phyloP scores from a whole-genome alignment of 192 early-diverging fungal genomes.

The Lunasporangiospora selenospora region DNA sequence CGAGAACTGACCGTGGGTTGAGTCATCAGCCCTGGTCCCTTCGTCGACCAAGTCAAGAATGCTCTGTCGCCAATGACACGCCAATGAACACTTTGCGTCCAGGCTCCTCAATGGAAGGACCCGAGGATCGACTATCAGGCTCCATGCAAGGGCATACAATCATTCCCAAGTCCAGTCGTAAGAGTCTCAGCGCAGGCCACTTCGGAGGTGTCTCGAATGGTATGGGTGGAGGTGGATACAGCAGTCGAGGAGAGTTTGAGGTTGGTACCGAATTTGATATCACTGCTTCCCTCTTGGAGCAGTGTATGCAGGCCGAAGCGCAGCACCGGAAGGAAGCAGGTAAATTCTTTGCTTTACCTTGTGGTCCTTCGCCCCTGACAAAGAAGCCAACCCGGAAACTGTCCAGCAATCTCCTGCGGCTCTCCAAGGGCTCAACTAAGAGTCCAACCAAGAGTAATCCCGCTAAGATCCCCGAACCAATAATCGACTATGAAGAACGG shows the following conservation, averaged over 20 bases:
- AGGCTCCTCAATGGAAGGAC: too few relatives aligned
- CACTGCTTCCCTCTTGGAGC: constrained; percentile 32
- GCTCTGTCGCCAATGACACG: too few relatives aligned
- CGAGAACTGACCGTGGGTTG: too few relatives aligned
- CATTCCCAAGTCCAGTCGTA: constrained; percentile 38
- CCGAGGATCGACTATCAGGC: too few relatives aligned
- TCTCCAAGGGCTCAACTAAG: too few relatives aligned
- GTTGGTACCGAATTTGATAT: constrained; percentile 42
- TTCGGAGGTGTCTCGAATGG: constrained; percentile 10
- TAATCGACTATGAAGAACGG: neutral
- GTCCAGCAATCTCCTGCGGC: too few relatives aligned
- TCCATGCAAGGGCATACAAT: constrained; percentile 20
- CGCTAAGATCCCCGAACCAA: constrained; percentile 4
- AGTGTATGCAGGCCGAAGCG: constrained; percentile 30
- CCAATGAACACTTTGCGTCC: too few relatives aligned
- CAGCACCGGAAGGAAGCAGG: constrained; percentile 41
- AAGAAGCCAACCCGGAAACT: neutral
- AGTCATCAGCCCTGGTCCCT: constrained; percentile 21
- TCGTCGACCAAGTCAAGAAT: constrained; percentile 21
- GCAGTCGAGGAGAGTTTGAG: constrained; percentile 39
- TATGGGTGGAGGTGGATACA: constrained; percentile 19
- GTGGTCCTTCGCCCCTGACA: too few relatives aligned
- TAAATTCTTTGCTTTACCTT: constrained; percentile 41
- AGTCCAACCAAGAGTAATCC: neutral
- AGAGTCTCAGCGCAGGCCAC: constrained; percentile 12